Base-by-base conservation (phyloP, 2,329 filamentous ascomycete species). In the Beauveria australis region DNA sequence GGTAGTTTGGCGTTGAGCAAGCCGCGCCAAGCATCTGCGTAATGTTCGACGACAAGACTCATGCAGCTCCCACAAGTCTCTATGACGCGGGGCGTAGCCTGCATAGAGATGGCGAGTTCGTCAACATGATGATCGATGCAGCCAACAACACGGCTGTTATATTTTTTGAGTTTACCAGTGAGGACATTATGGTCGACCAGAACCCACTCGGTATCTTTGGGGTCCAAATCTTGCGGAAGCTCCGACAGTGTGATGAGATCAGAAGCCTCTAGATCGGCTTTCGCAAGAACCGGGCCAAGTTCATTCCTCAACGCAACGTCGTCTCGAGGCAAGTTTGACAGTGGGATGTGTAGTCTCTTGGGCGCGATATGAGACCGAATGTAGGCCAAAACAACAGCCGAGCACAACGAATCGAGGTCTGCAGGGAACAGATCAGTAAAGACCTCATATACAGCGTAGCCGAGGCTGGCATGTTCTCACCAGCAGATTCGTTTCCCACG, bases 371-470 rank as follows among this genome's bases (percentile, higher is more conserved):
- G 81, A 40, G 84, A 88, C 64, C 85, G 83, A 43, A 93, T 76
- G 72, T 92, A 94, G 61, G 90, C 88, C 62, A 88, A 84, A 28
- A 92, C 74, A 19, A 94, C 74, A 28, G 89, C 84, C 30, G 85
- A 88, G 72, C 88, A 89, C 66, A 94, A 81, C 1, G 89, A 92
- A 74, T 94, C 90, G 59, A 94, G 85, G 66, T 94, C 90, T 89
- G 62, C 2, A 19, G 33, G 7, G 10, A 9, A 5, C 5, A 10
- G 1, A 26, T 57, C 7, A 57, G 54, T 28, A 28, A 41, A 48
- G 10, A 22, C 9, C 22, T 40, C 30, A 49, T 16, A 8, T 22
- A 22, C 16, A 18, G 14, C 5, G 30, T 14, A 22, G 19, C 5
- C 33, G 43, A 19, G 18, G 6, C 26, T 9, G 22, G 22, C 14